phyloP scores from a whole-genome alignment of 73 alveolate species.

The Uronychia binucleata region DNA sequence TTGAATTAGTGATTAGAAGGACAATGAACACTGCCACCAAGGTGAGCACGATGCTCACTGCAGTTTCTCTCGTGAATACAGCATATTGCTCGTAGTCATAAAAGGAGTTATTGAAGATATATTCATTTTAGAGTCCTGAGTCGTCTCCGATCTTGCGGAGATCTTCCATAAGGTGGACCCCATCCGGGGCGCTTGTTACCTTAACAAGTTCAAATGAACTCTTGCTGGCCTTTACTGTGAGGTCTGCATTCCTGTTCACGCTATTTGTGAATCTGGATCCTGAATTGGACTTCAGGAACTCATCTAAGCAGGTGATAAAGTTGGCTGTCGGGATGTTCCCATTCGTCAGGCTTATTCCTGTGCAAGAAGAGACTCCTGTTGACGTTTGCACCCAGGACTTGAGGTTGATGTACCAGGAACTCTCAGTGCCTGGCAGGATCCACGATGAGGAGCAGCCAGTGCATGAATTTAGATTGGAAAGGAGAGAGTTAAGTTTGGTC shows the following conservation, averaged over 20 bases:
- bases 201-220: neutral
- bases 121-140: neutral
- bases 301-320: neutral
- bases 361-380: neutral
- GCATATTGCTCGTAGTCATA: neutral
- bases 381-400: neutral
- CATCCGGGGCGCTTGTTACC: neutral
- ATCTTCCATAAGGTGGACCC: neutral
- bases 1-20: neutral
- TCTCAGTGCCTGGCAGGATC: neutral
- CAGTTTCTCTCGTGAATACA: conserved; percentile 16
- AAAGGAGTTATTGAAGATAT: neutral
- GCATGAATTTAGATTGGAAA: neutral
- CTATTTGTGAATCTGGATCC: neutral
- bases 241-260: neutral
- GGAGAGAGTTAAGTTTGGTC: neutral
- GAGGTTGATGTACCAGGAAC: conserved; percentile 1
- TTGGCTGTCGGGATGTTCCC: neutral
- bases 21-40: conserved; percentile 19
- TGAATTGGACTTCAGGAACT: neutral
- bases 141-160: neutral
- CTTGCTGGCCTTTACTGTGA: neutral
- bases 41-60: conserved; percentile 28
- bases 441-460: neutral
- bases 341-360: neutral